Percentiles rank a stretch among this genome's conserved stretches.
phyloP scores from a whole-genome alignment of 2,329 filamentous ascomycete genomes.

The Colletotrichum tropicale region DNA sequence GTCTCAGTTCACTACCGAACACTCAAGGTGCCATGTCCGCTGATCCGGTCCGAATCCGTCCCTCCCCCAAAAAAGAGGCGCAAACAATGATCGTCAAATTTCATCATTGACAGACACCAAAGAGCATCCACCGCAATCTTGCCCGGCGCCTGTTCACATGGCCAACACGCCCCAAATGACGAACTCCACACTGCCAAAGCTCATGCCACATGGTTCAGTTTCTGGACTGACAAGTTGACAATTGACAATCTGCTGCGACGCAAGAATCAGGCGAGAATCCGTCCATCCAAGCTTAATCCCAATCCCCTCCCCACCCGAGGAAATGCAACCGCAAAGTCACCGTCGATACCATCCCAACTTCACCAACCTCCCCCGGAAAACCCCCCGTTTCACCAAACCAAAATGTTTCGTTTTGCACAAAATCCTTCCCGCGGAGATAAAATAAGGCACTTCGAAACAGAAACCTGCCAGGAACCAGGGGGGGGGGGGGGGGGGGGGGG shows the following conservation, averaged over 20 bases:
- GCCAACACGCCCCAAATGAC: not conserved
- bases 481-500: no score
- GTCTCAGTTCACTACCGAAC: not conserved
- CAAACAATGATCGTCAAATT: not conserved
- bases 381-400: not conserved
- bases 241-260: not conserved
- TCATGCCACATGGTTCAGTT: not conserved
- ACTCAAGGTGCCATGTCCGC: not conserved
- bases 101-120: not conserved
- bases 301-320: not conserved
- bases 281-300: not conserved
- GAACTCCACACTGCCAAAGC: not conserved
- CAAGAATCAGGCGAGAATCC: not conserved
- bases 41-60: not conserved
- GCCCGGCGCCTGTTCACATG: not conserved
- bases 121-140: not conserved
- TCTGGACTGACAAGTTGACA: not conserved
- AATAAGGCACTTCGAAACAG: not conserved
- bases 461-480: not conserved
- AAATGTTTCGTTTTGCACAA: not conserved
- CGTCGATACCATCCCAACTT: not conserved
- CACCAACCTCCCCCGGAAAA: not conserved
- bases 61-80: not conserved
- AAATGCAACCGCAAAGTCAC: not conserved
- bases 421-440: not conserved